Conservation (phyloP, 2,329 filamentous ascomycete genomes). For the Pseudogymnoascus sp. region DNA sequence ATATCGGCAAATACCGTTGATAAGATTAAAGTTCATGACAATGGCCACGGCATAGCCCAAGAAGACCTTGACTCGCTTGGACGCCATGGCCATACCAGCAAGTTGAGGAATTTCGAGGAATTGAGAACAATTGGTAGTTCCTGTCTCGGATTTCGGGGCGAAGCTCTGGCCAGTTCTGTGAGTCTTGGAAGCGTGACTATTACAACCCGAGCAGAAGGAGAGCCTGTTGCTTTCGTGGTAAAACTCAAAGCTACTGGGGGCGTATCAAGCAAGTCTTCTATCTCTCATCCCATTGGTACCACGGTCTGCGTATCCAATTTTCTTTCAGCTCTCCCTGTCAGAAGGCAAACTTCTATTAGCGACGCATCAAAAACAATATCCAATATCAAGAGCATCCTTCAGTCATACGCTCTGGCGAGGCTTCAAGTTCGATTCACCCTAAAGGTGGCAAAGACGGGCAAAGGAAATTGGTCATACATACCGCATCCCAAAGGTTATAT, state of each 20-base stretch:
- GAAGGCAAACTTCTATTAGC: constrained; percentile 51
- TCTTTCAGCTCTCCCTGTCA: constrained; percentile 55
- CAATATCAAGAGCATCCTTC: constrained; percentile 53
- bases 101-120: constrained; percentile 58
- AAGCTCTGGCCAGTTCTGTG: constrained; percentile 62
- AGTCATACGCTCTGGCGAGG: constrained; percentile 59
- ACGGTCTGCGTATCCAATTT: constrained; percentile 55
- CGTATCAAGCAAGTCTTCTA: constrained; percentile 30
- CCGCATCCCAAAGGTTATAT: constrained; percentile 43
- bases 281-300: constrained; percentile 58
- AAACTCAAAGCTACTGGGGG: constrained; percentile 36
- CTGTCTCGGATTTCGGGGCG: constrained; percentile 69
- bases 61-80: constrained; percentile 57
- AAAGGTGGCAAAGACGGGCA: constrained; percentile 46
- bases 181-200: constrained; percentile 53
- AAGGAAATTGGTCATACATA: constrained; percentile 54
- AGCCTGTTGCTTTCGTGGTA: constrained; percentile 50
- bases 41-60: constrained; percentile 61
- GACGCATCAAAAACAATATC: constrained; percentile 48
- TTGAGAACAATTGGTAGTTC: constrained; percentile 47
- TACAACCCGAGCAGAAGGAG: constrained; percentile 55
- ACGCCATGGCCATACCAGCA: constrained; percentile 66
- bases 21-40: constrained; percentile 63
- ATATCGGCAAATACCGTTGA: constrained; percentile 61
- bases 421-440: constrained; percentile 55